Evolutionary conservation across 352 stramenopile species (phyloP).

Genomic region (Globisporangium rhizosaccharum): DNA sequence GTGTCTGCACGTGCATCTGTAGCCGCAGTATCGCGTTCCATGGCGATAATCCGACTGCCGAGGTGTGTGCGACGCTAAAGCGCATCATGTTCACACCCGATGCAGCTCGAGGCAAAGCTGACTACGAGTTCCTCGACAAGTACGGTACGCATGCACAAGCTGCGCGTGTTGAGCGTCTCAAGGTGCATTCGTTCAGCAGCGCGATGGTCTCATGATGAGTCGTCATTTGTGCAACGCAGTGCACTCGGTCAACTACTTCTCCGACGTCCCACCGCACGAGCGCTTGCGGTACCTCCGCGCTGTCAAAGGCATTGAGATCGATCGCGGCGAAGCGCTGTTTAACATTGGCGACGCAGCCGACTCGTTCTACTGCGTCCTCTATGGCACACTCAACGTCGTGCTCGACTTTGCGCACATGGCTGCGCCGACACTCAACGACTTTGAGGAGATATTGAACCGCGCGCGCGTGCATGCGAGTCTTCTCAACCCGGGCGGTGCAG

Average conservation of each 20-base stretch:
- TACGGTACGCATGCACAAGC: constrained; percentile 28
- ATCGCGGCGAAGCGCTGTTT: constrained; percentile 62
- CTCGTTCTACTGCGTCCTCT: constrained; percentile 76
- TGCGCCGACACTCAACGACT: constrained; percentile 57
- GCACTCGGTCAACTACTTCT: constrained; percentile 59
- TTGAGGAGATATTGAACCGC: constrained; percentile 69
- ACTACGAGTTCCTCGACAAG: constrained; percentile 68
- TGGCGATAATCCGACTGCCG: constrained; percentile 26
- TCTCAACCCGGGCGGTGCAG: constrained; percentile 39
- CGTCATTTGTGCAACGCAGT: constrained; percentile 19
- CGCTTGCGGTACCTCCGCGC: constrained; percentile 56
- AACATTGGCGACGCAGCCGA: constrained; percentile 63
- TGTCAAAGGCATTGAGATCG: constrained; percentile 57
- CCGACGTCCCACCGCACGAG: constrained; percentile 43
- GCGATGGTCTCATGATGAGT: background rate
- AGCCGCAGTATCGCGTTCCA: constrained; percentile 8
- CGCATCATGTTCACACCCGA: constrained; percentile 44
- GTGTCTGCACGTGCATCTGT: background rate
- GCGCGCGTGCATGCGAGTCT: constrained; percentile 64
- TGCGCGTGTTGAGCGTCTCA: no score
- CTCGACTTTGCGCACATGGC: constrained; percentile 68
- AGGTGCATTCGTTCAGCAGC: background rate
- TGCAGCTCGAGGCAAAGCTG: constrained; percentile 28
- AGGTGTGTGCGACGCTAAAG: constrained; percentile 36
- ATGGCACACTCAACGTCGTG: constrained; percentile 64